phyloP scores from a whole-genome alignment of 176 grass and related monocot genomes.

The Tuctoria greenei region DNA sequence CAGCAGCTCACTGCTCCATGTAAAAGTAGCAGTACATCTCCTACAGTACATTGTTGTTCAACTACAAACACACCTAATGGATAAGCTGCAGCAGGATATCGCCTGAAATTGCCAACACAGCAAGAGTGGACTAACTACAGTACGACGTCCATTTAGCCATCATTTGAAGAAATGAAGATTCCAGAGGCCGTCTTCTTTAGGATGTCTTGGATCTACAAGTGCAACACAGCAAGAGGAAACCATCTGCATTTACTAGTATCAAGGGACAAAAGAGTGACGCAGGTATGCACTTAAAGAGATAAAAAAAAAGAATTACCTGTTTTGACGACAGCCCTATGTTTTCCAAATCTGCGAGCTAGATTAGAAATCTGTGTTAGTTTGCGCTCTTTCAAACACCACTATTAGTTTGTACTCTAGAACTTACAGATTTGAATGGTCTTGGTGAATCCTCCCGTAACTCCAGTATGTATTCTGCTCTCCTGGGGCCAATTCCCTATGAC shows the following conservation, averaged over 20 bases:
- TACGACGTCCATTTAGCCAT: neutral
- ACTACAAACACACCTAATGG: neutral
- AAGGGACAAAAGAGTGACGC: neutral
- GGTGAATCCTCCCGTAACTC: slow-evolving; percentile 69
- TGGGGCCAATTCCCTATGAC: slow-evolving; percentile 79
- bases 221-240: neutral
- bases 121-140: slow-evolving; percentile 13
- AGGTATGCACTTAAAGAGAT: neutral
- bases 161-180: slow-evolving; percentile 51
- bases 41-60: slow-evolving; percentile 12
- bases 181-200: slow-evolving; percentile 54
- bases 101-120: slow-evolving; percentile 13
- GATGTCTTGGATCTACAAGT: slow-evolving; percentile 56
- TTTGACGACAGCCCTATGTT: slow-evolving; percentile 80
- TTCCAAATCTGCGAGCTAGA: slow-evolving; percentile 77
- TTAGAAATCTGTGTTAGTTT: slow-evolving; percentile 35
- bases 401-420: slow-evolving; percentile 25
- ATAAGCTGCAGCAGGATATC: slow-evolving; percentile 3
- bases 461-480: slow-evolving; percentile 85
- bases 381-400: slow-evolving; percentile 1
- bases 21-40: neutral
- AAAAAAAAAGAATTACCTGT: slow-evolving; percentile 55
- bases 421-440: slow-evolving; percentile 83
- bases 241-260: neutral
- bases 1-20: slow-evolving; percentile 3